These are phyloP conservation scores for Euryodendron excelsum DNA, from an alignment of 148 eudicot species.

Conservation along the genomic window DNA sequence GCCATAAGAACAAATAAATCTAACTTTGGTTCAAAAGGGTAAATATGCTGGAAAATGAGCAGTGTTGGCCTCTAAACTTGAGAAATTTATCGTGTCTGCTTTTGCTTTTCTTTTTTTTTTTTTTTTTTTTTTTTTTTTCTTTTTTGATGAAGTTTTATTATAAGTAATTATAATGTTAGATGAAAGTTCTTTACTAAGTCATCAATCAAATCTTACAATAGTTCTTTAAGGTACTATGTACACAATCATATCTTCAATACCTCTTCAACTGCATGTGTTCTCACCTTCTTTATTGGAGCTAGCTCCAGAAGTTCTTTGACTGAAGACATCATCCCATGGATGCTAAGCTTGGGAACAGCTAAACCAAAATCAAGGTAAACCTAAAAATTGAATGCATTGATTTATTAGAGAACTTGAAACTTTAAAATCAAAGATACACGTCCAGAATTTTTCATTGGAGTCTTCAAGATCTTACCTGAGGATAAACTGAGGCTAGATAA, in stretches of 20 bases:
- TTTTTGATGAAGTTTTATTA: too few relatives aligned
- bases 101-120: neutral
- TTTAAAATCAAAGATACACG: constrained; percentile 1
- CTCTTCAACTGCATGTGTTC: neutral
- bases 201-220: neutral
- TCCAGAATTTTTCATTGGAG: neutral
- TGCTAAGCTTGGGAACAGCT: constrained; percentile 78
- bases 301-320: constrained; percentile 87
- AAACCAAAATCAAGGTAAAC: constrained; percentile 92
- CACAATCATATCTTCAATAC: neutral
- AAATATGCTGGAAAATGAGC: neutral
- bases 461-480: constrained; percentile 51
- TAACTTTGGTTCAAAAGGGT: neutral
- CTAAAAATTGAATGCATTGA: constrained; percentile 34
- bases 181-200: neutral
- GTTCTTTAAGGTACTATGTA: neutral
- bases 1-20: neutral
- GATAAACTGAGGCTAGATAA: constrained; percentile 79
- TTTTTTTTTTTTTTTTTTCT: neutral
- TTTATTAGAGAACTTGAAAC: constrained; percentile 1
- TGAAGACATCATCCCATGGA: constrained; percentile 82
- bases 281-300: constrained; percentile 92
- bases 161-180: too few relatives aligned
- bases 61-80: neutral
- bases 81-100: neutral